A percentile compares a stretch with the other conserved stretches of the same genome.
phyloP scores from a whole-genome alignment of 441 rosid genomes.

The Biscutella auriculata region DNA sequence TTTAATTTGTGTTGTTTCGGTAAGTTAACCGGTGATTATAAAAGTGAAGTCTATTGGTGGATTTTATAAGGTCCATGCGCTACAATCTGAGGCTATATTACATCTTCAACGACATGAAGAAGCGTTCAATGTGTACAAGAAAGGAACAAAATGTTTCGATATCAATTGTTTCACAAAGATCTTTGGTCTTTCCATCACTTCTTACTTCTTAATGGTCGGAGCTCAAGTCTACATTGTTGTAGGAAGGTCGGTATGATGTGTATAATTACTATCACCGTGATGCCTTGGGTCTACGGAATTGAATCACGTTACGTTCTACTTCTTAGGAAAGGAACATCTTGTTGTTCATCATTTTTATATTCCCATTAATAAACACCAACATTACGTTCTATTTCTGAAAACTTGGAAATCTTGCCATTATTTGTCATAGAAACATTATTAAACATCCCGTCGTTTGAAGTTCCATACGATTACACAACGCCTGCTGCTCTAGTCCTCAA shows the following conservation, averaged over 20 bases:
- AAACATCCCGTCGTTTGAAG: no score
- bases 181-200: conserved; percentile 34
- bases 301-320: neutral
- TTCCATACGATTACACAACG: no score
- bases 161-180: conserved; percentile 35
- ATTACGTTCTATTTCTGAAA: neutral
- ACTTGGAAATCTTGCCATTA: neutral
- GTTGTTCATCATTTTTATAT: neutral
- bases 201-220: conserved; percentile 38
- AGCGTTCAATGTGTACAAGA: conserved; percentile 39
- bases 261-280: neutral
- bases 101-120: conserved; percentile 59
- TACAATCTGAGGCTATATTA: conserved; percentile 62
- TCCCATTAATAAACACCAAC: no score
- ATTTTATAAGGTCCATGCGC: conserved; percentile 39
- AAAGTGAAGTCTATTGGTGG: neutral
- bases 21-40: neutral
- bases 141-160: conserved; percentile 33
- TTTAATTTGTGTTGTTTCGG: neutral
- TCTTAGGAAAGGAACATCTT: neutral
- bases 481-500: no score
- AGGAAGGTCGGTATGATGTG: conserved; percentile 63
- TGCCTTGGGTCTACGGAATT: neutral
- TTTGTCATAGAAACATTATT: no score
- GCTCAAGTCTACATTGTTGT: conserved; percentile 51